Conservation (phyloP, 163 green algal species). For the Volvox carteri region DNA sequence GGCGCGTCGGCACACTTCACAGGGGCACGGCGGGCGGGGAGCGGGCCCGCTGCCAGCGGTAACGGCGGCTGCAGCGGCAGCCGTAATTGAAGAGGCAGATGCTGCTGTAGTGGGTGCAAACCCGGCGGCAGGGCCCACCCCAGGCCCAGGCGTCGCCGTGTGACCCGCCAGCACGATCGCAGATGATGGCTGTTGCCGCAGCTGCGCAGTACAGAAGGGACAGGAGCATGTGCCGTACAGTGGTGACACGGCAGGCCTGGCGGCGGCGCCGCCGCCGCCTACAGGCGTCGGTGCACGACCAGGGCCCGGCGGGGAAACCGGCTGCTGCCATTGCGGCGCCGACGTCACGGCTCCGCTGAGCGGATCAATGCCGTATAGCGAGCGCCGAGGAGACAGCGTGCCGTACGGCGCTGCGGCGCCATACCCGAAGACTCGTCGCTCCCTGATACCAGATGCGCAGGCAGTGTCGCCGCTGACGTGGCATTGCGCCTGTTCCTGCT, state of each 20-base stretch:
- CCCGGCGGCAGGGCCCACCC: background rate
- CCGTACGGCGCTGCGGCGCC: background rate
- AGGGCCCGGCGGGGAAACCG: background rate
- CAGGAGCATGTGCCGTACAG: background rate
- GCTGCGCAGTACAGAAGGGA: background rate
- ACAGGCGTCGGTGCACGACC: background rate
- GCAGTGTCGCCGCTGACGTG: background rate
- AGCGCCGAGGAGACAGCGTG: background rate
- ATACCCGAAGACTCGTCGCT: background rate
- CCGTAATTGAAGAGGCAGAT: background rate
- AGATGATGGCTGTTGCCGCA: background rate
- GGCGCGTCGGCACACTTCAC: slow-evolving; percentile 20
- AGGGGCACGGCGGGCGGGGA: background rate
- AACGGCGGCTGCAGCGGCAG: background rate
- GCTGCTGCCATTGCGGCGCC: background rate
- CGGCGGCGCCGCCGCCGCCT: background rate
- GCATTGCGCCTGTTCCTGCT: background rate
- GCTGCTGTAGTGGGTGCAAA: background rate
- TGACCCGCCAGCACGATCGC: too few species aligned
- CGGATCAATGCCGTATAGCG: background rate
- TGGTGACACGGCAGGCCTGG: background rate
- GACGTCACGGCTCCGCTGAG: background rate
- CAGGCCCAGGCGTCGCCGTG: background rate
- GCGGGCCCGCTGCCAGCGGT: background rate
- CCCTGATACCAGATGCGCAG: background rate